Percentiles rank a stretch among this genome's conserved stretches.
phyloP scores from a whole-genome alignment of 441 rosid genomes.

The Melastoma candidum region DNA sequence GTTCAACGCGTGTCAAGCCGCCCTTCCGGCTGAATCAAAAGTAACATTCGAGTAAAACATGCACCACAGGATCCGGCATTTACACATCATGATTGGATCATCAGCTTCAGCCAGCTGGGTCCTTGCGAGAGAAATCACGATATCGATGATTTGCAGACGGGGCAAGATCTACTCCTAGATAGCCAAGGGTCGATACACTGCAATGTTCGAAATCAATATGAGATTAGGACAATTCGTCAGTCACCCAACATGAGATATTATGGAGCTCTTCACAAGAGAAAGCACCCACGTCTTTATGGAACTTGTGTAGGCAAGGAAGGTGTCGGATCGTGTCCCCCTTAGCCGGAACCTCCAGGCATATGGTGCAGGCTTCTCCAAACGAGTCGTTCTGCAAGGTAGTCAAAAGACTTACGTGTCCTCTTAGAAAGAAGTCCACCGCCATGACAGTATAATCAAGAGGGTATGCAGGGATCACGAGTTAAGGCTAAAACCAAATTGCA shows the following conservation, averaged over 20 bases:
- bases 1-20: too few species aligned
- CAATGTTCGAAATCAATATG: slow-evolving; percentile 14
- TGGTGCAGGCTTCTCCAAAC: slow-evolving; percentile 62
- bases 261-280: neutral
- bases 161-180: slow-evolving; percentile 59
- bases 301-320: slow-evolving; percentile 95
- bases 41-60: too few species aligned
- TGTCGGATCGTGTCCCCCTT: slow-evolving; percentile 79
- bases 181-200: slow-evolving; percentile 99
- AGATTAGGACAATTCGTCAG: neutral
- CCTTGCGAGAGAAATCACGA: slow-evolving; percentile 23
- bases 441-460: too few species aligned
- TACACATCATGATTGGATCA: too few species aligned
- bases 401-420: slow-evolving; percentile 10
- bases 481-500: slow-evolving; percentile 7
- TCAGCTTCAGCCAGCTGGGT: neutral
- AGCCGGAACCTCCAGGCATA: slow-evolving; percentile 73
- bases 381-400: slow-evolving; percentile 41
- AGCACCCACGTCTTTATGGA: slow-evolving; percentile 70
- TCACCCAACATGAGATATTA: slow-evolving; percentile 1
- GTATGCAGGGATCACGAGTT: too few species aligned
- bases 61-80: too few species aligned
- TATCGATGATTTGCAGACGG: slow-evolving; percentile 77
- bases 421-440: too few species aligned
- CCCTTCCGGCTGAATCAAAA: too few species aligned